phyloP scores from a whole-genome alignment of 116 monocot genomes.

The Thalassia testudinum region DNA sequence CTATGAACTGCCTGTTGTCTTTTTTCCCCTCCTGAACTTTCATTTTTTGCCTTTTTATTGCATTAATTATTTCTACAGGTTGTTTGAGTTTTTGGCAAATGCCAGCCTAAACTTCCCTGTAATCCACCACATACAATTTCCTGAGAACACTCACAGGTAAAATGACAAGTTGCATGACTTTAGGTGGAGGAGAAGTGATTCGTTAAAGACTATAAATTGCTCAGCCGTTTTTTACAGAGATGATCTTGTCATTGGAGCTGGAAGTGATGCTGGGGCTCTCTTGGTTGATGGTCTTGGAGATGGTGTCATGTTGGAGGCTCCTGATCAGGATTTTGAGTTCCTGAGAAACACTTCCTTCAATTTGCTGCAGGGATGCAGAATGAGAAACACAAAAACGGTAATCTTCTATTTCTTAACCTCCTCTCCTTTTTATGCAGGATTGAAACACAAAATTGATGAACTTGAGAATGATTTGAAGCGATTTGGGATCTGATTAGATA shows the following conservation, averaged over 20 bases:
- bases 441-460: too few species aligned
- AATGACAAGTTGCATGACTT: too few species aligned
- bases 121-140: slow-evolving; percentile 88
- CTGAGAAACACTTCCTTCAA: slow-evolving; percentile 96
- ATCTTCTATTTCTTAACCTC: slow-evolving; percentile 3
- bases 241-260: slow-evolving; percentile 84
- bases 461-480: too few species aligned
- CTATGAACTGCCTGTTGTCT: too few species aligned
- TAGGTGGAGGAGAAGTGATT: too few species aligned
- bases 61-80: slow-evolving; percentile 19
- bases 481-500: too few species aligned
- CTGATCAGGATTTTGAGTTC: slow-evolving; percentile 88
- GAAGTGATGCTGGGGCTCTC: slow-evolving; percentile 76
- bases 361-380: slow-evolving; percentile 97
- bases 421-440: neutral
- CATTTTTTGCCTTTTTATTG: neutral
- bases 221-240: slow-evolving; percentile 36
- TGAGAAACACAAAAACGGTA: slow-evolving; percentile 99
- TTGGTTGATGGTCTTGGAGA: slow-evolving; percentile 98
- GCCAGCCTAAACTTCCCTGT: slow-evolving; percentile 70
- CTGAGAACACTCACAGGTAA: slow-evolving; percentile 48
- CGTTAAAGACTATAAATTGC: too few species aligned
- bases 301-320: slow-evolving; percentile 77
- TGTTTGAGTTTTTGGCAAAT: slow-evolving; percentile 80
- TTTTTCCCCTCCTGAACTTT: too few species aligned